phyloP scores from a whole-genome alignment of 2,329 filamentous ascomycete genomes.

The Emergomyces pasteurianus region DNA sequence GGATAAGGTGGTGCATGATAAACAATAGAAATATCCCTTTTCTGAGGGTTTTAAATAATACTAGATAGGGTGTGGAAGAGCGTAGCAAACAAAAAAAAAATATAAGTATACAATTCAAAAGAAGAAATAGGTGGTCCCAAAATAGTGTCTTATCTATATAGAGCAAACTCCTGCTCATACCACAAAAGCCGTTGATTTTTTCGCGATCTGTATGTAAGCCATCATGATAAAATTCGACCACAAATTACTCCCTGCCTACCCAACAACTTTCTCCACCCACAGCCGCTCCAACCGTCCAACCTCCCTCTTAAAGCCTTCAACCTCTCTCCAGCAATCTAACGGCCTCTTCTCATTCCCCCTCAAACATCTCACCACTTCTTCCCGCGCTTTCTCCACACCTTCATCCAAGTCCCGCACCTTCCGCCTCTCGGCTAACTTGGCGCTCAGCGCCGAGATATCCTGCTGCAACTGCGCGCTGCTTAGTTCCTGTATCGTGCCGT shows the following conservation, averaged over 20 bases:
- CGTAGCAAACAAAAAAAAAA: background rate
- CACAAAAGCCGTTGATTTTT: background rate
- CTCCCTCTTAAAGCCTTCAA: slow-evolving; percentile 80
- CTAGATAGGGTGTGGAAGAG: background rate
- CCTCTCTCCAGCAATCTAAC: slow-evolving; percentile 89
- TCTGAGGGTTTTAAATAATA: background rate
- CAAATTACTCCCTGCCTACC: slow-evolving; percentile 15
- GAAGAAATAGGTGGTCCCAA: background rate
- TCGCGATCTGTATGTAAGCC: background rate
- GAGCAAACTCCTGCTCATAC: background rate
- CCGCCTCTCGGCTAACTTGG: slow-evolving; percentile 50
- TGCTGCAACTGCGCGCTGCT: slow-evolving; percentile 41
- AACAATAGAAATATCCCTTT: background rate
- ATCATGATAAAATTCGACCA: background rate
- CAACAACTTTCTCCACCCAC: slow-evolving; percentile 70
- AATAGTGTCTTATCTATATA: background rate
- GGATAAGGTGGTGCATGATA: background rate
- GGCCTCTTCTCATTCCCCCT: slow-evolving; percentile 74
- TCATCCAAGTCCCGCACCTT: slow-evolving; percentile 54
- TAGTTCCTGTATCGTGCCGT: slow-evolving; percentile 16
- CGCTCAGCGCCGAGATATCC: slow-evolving; percentile 45
- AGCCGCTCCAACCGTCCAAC: slow-evolving; percentile 73
- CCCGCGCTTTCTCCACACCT: slow-evolving; percentile 60
- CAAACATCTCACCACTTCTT: slow-evolving; percentile 68
- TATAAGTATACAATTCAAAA: background rate